A percentile compares a stretch with the other conserved stretches of the same genome.
Evolutionary conservation across 306 rosid species (phyloP).

Genomic region (Trichosanthes truncata): DNA sequence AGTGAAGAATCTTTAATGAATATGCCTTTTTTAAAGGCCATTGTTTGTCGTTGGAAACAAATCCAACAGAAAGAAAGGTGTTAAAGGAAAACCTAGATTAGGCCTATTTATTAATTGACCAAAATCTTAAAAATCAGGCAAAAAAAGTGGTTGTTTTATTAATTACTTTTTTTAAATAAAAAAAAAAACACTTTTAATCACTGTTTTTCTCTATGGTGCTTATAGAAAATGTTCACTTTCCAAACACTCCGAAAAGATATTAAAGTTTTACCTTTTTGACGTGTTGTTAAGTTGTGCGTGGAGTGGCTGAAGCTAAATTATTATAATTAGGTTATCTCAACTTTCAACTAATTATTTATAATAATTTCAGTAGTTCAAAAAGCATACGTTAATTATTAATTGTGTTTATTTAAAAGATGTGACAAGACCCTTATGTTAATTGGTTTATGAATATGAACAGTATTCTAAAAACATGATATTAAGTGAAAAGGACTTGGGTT

Average conservation of each 20-base stretch:
- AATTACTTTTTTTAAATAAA: background rate
- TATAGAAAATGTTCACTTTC: background rate
- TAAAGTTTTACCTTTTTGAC: background rate
- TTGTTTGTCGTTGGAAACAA: background rate
- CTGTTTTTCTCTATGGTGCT: background rate
- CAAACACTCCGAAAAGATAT: background rate
- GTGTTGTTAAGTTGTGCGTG: background rate
- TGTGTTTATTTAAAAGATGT: background rate
- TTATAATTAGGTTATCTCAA: background rate
- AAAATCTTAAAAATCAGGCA: background rate
- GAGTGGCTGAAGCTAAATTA: conserved; percentile 1
- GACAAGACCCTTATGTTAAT: background rate
- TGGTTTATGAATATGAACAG: background rate
- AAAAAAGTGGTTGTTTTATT: conserved; percentile 4
- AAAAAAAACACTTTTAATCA: background rate
- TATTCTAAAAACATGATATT: background rate
- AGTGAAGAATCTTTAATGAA: background rate
- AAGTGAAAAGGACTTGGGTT: background rate
- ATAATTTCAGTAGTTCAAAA: background rate
- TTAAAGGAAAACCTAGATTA: conserved; percentile 3
- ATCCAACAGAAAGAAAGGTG: conserved; percentile 8
- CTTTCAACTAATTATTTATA: background rate
- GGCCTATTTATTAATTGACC: background rate
- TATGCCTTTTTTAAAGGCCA: conserved; percentile 1
- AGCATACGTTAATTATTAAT: background rate